Evolutionary conservation across 306 rosid genomes (phyloP).

Genomic region (Begonia fuchsioides): DNA sequence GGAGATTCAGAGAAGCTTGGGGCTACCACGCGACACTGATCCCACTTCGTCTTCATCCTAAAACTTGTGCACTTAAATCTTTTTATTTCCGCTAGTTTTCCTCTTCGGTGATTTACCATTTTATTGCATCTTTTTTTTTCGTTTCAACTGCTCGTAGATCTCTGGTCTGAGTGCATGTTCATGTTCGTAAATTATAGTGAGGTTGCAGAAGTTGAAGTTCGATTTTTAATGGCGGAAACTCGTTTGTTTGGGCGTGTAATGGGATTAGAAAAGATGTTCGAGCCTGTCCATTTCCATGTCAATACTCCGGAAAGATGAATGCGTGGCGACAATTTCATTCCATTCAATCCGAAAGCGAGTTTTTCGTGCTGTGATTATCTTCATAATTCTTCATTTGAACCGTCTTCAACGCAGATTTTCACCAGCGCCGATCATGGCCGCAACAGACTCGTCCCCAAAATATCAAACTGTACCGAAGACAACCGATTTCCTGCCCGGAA

Average conservation of each 20-base stretch:
- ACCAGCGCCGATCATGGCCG: slow-evolving; percentile 5
- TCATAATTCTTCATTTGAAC: slow-evolving; percentile 1
- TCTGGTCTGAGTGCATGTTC: no score
- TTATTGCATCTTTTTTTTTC: no score
- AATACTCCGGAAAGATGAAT: not conserved
- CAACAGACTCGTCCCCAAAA: slow-evolving; percentile 19
- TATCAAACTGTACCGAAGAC: slow-evolving; percentile 12
- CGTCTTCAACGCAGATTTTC: not conserved
- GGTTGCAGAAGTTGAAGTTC: no score
- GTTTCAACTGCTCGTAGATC: no score
- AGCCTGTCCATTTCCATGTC: not conserved
- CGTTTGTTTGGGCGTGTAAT: not conserved
- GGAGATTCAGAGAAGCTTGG: no score
- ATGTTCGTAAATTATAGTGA: no score
- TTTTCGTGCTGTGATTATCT: slow-evolving; percentile 1
- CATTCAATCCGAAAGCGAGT: slow-evolving; percentile 18
- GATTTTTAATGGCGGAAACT: no score
- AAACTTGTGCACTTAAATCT: no score
- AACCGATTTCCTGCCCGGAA: slow-evolving; percentile 39
- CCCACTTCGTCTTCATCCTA: no score
- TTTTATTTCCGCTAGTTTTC: no score
- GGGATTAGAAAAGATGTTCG: not conserved
- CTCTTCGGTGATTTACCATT: no score
- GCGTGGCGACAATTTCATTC: slow-evolving; percentile 13
- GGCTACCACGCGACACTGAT: no score